Conservation (phyloP, 2,329 filamentous ascomycete genomes). For the Penicillium digitatum region DNA sequence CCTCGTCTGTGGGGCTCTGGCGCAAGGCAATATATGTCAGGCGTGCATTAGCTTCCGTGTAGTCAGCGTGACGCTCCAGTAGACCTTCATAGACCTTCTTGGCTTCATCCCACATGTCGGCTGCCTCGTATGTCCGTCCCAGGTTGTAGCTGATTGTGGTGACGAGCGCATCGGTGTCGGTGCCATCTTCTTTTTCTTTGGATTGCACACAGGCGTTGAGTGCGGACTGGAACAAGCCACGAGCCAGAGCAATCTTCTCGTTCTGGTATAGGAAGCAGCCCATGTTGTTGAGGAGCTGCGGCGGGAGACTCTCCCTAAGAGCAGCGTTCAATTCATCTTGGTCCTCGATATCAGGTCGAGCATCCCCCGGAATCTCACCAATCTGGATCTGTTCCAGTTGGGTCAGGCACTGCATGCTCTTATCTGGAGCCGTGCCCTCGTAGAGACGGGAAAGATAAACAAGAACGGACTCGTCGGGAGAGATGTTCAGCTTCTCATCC, state of each 20-base stretch:
- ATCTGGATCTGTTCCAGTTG: slow-evolving; percentile 90
- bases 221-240: slow-evolving; percentile 87
- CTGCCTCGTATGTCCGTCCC: slow-evolving; percentile 85
- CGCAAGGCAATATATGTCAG: slow-evolving; percentile 86
- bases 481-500: slow-evolving; percentile 78
- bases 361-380: slow-evolving; percentile 68
- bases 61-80: slow-evolving; percentile 79
- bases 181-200: slow-evolving; percentile 66
- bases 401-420: slow-evolving; percentile 83
- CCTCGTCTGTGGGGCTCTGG: slow-evolving; percentile 76
- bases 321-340: slow-evolving; percentile 54
- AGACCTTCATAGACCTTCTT: slow-evolving; percentile 84
- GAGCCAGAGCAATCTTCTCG: slow-evolving; percentile 74
- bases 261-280: slow-evolving; percentile 91
- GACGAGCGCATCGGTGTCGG: slow-evolving; percentile 85
- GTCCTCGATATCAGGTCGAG: slow-evolving; percentile 59
- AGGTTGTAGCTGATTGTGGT: slow-evolving; percentile 98
- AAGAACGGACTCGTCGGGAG: slow-evolving; percentile 79
- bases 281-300: slow-evolving; percentile 94
- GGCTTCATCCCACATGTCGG: slow-evolving; percentile 75
- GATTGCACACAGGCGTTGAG: slow-evolving; percentile 81
- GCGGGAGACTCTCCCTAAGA: slow-evolving; percentile 74
- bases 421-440: slow-evolving; percentile 78
- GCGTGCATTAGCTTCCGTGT: slow-evolving; percentile 84
- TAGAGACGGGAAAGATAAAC: slow-evolving; percentile 90